phyloP scores from a whole-genome alignment of 2,329 filamentous ascomycete genomes.

The Neurospora sp. region DNA sequence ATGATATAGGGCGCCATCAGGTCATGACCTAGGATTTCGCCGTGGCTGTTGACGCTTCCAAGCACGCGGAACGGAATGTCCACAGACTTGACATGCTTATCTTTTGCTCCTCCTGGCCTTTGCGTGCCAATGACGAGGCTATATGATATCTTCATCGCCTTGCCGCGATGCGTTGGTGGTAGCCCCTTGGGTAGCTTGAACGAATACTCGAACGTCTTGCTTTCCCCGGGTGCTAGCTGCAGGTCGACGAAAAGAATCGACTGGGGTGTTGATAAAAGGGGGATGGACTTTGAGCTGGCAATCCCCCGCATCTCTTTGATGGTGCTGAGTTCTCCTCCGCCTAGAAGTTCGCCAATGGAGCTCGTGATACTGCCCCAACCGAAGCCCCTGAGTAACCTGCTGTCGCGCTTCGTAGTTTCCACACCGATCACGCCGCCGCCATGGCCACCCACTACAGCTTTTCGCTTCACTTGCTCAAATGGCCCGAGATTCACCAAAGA shows the following conservation, averaged over 20 bases:
- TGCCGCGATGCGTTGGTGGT: constrained; percentile 84
- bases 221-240: constrained; percentile 77
- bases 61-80: constrained; percentile 89
- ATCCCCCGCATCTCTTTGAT: constrained; percentile 92
- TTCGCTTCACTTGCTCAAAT: constrained; percentile 93
- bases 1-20: constrained; percentile 90
- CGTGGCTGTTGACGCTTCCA: constrained; percentile 81
- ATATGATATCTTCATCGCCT: constrained; percentile 89
- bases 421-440: constrained; percentile 79
- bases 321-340: constrained; percentile 76
- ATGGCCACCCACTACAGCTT: constrained; percentile 79
- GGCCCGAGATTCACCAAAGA: constrained; percentile 80
- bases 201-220: constrained; percentile 73
- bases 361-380: constrained; percentile 84
- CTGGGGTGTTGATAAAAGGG: constrained; percentile 87
- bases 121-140: constrained; percentile 88
- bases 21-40: constrained; percentile 85
- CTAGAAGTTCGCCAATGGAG: constrained; percentile 80
- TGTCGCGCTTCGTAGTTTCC: constrained; percentile 62
- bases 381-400: constrained; percentile 70
- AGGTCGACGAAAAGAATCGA: constrained; percentile 94
- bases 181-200: constrained; percentile 80
- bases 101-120: constrained; percentile 63
- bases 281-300: constrained; percentile 76
- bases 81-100: constrained; percentile 80